Evolutionary conservation across 805 yeast genomes (phyloP), one percentile per base, ranked within the genome.

Genomic region (Diddensiella transvaalensis): DNA sequence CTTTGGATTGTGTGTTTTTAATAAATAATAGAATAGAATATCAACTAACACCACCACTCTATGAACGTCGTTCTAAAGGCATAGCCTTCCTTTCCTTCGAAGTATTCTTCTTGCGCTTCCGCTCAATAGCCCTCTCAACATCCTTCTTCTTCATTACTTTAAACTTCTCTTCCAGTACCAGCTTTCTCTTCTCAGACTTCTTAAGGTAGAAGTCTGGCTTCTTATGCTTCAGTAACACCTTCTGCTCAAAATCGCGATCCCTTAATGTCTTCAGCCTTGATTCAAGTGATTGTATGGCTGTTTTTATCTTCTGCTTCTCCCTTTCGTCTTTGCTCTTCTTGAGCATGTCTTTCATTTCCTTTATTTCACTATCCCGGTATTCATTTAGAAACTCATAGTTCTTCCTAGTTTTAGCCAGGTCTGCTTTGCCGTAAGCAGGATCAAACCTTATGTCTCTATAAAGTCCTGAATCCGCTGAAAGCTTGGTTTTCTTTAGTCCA

Each of bases 371-470:
- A 54, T 82, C 74, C 64, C 98, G 76, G 64, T 93, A 93, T 35
- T 85, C 89, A 65, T 89, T 96, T 49, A 93, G 69, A 62, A 93
- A 93, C 39, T 79, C 76, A 69, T 93, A 93, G 60, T 91, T 83
- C 59, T 80, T 78, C 51, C 97, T 74, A 15, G 86, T 77, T 50
- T 75, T 73, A 26, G 73, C 69, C 50, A 78, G 68, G 62, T 90
- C 91, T 0, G 93, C 87, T 58, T 80, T 84, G 49, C 98, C 98
- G 54, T 80, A 80, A 0, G 96, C 89, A 2, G 91, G 77, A 65
- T 93, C 96, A 64, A 93, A 93, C 57, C 99, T 75, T 29, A 95
- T 83, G 69, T 93, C 99, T 42, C 79, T 76, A 62, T 85, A 83
- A 23, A 83, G 66, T 13, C 70, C 71, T 13, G 65, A 67, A 62